These are phyloP conservation scores for Saccharomycopsis microspora DNA, from an alignment of 805 yeast genomes.

Conservation along the genomic window DNA sequence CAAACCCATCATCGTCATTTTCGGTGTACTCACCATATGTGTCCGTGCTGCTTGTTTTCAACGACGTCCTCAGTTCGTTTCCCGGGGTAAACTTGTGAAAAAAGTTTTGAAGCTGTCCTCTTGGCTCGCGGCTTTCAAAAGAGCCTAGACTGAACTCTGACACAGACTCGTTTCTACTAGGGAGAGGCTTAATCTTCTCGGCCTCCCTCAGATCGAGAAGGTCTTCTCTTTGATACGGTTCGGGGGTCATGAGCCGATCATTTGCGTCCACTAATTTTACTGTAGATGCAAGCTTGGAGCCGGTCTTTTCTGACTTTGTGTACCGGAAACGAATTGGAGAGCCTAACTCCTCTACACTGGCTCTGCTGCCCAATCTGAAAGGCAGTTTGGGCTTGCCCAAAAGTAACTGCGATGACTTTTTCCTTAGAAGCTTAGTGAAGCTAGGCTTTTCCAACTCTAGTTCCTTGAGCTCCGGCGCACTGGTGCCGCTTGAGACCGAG, in stretches of 20 bases:
- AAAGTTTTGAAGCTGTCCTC: slow-evolving; percentile 5
- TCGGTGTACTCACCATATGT: slow-evolving; percentile 4
- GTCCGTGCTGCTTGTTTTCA: slow-evolving; percentile 3
- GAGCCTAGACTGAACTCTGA: not conserved
- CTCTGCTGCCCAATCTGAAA: slow-evolving; percentile 2
- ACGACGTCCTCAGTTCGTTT: not conserved
- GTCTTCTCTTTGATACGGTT: slow-evolving; percentile 10
- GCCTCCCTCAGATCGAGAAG: not conserved
- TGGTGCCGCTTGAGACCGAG: too few relatives aligned
- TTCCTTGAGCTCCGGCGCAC: too few relatives aligned
- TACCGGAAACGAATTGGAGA: slow-evolving; percentile 12
- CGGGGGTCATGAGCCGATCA: slow-evolving; percentile 15
- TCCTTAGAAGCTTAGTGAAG: slow-evolving; percentile 13
- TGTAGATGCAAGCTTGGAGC: slow-evolving; percentile 3
- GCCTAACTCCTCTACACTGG: slow-evolving; percentile 10
- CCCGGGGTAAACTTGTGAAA: slow-evolving; percentile 5
- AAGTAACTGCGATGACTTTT: slow-evolving; percentile 15
- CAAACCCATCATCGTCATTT: slow-evolving; percentile 4
- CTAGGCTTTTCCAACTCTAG: slow-evolving; percentile 9
- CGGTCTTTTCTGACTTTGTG: not conserved
- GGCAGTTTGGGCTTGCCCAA: slow-evolving; percentile 9
- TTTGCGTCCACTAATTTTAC: slow-evolving; percentile 14
- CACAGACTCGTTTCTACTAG: not conserved
- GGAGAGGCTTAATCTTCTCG: not conserved
- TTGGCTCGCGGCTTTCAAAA: not conserved